Evolutionary conservation across 2,329 filamentous ascomycete genomes (phyloP), one percentile per base, ranked within the genome.

Genomic region (Ophiocordyceps polyrhachis-furcata): DNA sequence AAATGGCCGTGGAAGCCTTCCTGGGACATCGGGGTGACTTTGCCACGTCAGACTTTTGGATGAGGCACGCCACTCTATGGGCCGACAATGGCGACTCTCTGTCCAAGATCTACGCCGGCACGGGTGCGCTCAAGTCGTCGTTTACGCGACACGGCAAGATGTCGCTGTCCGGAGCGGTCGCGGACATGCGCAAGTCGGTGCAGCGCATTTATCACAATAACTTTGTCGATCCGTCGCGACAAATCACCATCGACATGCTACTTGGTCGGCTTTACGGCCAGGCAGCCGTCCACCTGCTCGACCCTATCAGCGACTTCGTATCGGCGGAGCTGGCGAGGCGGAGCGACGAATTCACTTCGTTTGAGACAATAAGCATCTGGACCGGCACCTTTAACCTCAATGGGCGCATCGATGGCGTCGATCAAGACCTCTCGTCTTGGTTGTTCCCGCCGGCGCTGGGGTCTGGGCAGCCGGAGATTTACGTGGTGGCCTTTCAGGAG

Each of bases 181-280:
- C 91, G n/a, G 91, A 98, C 64, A 83, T 87, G 41, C 77, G 89
- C 45, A 98, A 98, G 62, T 94, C 86, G 51, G 88, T 89, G 1
- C 91, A 91, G 44, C 74, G 91, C 48, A 75, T 95, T 49, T 96
- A 95, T 58, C 89, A 95, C 64, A 98, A 98, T 64, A 96, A 95
- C 57, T 96, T 98, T 58, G 76, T 87, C 9, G 91, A 98, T 59
- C 93, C 93, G 51, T 83, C 81, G 20, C 74, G 87, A 42, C 91
- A 98, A 58, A 88, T 86, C 52, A 95, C 86, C 1, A 96, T 98
- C 52, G 91, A 98, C 60, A 80, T 93, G 65, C 71, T 98, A 6
- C 70, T 98, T 5, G 89, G 89, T 3, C 75, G 87, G 45, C 64
- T 94, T 38, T 81, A 93, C 47, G 83, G 85, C 23, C 89, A 96